Conservation (phyloP, 352 stramenopile genomes). For the Pythium rhizo-oryzae region DNA sequence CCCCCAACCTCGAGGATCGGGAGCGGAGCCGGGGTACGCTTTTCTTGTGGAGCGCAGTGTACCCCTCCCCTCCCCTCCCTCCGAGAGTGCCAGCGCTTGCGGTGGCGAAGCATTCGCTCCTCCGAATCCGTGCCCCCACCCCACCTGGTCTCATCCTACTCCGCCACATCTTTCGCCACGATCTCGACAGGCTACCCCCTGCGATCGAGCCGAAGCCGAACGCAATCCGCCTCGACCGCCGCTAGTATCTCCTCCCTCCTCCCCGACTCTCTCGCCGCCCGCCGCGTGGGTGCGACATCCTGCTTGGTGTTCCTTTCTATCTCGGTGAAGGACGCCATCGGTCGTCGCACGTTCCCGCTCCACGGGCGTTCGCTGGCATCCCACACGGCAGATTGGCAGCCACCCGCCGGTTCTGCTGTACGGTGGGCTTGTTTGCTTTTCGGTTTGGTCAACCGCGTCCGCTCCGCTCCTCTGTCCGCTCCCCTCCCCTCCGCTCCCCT, state of each 20-base stretch:
- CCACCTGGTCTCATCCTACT: background rate
- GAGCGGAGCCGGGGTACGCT: too few species aligned
- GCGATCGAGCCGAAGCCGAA: background rate
- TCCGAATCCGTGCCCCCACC: too few species aligned
- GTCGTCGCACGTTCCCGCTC: background rate
- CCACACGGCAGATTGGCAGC: background rate
- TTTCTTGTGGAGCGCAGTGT: too few species aligned
- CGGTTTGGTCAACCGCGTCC: background rate
- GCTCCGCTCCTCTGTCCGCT: background rate
- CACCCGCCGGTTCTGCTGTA: too few species aligned
- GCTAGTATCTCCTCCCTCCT: too few species aligned
- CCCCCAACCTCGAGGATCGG: too few species aligned
- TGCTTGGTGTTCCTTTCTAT: background rate
- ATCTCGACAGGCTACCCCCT: background rate
- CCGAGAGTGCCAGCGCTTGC: too few species aligned
- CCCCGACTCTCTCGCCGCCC: background rate
- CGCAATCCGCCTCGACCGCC: background rate
- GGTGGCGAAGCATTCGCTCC: too few species aligned
- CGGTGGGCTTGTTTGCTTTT: too few species aligned
- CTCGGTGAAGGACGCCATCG: background rate
- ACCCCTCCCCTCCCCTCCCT: too few species aligned
- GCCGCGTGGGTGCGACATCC: too few species aligned
- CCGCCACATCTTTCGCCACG: background rate
- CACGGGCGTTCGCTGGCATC: background rate
- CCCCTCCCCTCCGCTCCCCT: background rate